A percentile compares a stretch with the other conserved stretches of the same genome.
These are phyloP conservation scores for Ceratocystis cacaofunesta DNA, from an alignment of 2,329 filamentous ascomycete species.

Conservation along the genomic window DNA sequence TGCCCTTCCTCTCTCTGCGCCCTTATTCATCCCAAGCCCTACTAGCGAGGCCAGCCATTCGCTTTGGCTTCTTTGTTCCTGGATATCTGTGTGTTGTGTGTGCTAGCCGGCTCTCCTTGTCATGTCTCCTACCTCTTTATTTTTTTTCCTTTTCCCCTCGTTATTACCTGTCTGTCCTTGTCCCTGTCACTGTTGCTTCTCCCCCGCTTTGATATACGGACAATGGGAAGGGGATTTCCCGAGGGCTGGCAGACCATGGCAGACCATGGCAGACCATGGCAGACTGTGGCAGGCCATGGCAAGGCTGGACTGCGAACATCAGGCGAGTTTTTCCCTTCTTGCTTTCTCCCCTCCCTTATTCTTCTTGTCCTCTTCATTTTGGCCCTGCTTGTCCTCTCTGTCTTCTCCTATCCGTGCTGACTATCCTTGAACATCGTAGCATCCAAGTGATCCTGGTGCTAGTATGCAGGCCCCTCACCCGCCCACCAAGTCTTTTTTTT, in stretches of 20 bases:
- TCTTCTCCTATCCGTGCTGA: not conserved
- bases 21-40: not conserved
- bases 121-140: not conserved
- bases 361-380: not conserved
- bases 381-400: not conserved
- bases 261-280: not conserved
- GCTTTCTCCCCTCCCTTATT: not conserved
- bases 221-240: not conserved
- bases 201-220: not conserved
- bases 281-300: not conserved
- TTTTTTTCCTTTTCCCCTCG: not conserved
- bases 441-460: not conserved
- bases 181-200: not conserved
- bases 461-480: not conserved
- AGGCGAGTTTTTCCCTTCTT: not conserved
- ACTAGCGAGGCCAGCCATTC: not conserved
- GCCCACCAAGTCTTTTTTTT: not conserved
- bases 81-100: not conserved
- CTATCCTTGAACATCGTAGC: not conserved
- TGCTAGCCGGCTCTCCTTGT: not conserved
- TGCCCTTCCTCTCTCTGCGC: not conserved
- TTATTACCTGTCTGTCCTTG: not conserved
- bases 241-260: not conserved
- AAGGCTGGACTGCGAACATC: not conserved
- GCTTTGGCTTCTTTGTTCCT: too few species aligned